These are phyloP conservation scores for Dendrostoma leiphaemia DNA, from an alignment of 2,329 filamentous ascomycete species.

Conservation along the genomic window DNA sequence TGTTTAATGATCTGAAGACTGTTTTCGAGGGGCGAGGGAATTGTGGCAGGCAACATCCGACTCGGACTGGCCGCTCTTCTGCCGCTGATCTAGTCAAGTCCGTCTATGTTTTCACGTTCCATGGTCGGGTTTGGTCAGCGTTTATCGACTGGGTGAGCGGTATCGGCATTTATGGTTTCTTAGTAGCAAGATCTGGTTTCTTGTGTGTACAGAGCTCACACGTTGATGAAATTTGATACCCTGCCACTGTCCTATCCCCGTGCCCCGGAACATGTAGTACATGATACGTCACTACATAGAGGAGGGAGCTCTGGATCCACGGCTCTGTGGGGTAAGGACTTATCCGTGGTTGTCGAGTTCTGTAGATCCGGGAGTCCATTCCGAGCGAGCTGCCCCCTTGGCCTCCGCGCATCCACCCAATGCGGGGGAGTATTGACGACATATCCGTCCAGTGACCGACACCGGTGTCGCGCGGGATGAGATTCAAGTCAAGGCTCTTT, in stretches of 20 bases:
- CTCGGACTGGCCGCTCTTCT: no score
- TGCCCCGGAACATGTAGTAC: background rate
- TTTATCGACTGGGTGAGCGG: background rate
- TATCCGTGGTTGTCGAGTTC: background rate
- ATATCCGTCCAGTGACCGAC: background rate
- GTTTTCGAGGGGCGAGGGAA: no score
- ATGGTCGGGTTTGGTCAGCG: no score
- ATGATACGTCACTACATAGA: no score
- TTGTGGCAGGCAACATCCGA: no score
- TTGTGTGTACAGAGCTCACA: background rate
- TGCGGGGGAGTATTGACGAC: constrained; percentile 15
- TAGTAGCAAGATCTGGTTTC: no score
- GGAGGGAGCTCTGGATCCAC: no score
- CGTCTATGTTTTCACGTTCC: no score
- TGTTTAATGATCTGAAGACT: no score
- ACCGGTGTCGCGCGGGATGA: background rate
- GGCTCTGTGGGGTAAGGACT: constrained; percentile 2
- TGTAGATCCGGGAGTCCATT: background rate
- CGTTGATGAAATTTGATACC: background rate
- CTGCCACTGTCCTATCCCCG: background rate
- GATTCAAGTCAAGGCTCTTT: background rate
- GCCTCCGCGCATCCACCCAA: background rate
- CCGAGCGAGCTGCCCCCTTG: background rate
- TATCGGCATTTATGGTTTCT: no score
- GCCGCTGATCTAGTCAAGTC: no score